These are phyloP conservation scores for Nakataea oryzae DNA, from an alignment of 2,329 filamentous ascomycete genomes.

Conservation along the genomic window DNA sequence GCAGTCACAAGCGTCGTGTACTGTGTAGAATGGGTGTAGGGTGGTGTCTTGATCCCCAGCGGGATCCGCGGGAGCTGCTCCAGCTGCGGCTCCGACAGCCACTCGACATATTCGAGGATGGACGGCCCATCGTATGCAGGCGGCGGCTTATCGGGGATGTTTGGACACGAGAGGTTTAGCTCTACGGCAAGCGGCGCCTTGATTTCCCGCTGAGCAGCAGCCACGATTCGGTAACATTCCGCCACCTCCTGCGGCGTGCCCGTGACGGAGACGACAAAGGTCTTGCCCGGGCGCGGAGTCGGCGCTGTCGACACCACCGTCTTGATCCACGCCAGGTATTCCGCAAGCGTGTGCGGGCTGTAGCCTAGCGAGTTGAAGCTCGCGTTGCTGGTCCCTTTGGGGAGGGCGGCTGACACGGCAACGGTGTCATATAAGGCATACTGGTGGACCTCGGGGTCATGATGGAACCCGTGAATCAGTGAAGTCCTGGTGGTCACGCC, in stretches of 20 bases:
- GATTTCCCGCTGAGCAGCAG: constrained; percentile 22
- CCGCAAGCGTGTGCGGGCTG: constrained; percentile 48
- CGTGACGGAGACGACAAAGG: constrained; percentile 62
- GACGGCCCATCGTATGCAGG: constrained; percentile 53
- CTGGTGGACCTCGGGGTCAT: constrained; percentile 50
- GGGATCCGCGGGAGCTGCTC: constrained; percentile 19
- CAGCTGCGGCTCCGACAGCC: constrained; percentile 23
- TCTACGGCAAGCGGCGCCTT: constrained; percentile 54
- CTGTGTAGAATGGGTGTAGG: constrained; percentile 61
- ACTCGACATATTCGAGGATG: constrained; percentile 43
- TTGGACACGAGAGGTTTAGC: constrained; percentile 70
- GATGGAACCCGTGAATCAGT: constrained; percentile 52
- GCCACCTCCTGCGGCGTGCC: constrained; percentile 48
- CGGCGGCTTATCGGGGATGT: constrained; percentile 58
- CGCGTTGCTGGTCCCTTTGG: constrained; percentile 19
- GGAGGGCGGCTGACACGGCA: constrained; percentile 4
- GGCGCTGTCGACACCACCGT: constrained; percentile 25
- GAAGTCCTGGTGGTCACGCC: constrained; percentile 67
- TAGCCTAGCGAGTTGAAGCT: constrained; percentile 67
- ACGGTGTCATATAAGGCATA: constrained; percentile 50
- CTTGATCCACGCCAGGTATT: constrained; percentile 48
- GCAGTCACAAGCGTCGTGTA: constrained; percentile 46
- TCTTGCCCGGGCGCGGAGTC: constrained; percentile 30
- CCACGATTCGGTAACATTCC: constrained; percentile 42
- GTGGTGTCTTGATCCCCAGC: constrained; percentile 62